These are phyloP conservation scores for Globisporangium yorkense DNA, from an alignment of 352 stramenopile species.

Conservation along the genomic window DNA sequence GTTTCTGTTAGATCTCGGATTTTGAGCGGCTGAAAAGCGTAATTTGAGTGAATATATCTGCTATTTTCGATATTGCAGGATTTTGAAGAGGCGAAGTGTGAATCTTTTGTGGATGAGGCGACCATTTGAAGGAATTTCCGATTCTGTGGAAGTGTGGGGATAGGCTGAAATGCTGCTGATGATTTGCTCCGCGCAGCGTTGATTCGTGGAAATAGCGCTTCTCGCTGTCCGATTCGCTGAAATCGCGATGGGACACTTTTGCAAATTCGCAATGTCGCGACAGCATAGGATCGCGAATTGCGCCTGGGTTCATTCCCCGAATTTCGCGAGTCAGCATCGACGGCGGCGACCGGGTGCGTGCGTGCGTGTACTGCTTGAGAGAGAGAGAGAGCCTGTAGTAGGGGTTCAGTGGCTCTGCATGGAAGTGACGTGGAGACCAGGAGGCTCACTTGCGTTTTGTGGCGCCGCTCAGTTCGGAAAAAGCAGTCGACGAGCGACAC, in stretches of 20 bases:
- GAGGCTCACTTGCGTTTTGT: background rate
- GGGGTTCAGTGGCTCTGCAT: no score
- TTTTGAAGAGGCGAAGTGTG: background rate
- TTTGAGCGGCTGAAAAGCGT: no score
- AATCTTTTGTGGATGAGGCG: conserved; percentile 1
- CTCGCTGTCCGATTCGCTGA: background rate
- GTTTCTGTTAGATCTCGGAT: background rate
- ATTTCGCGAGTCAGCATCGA: background rate
- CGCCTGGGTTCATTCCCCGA: background rate
- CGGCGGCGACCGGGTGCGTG: background rate
- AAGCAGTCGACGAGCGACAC: background rate
- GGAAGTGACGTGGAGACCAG: background rate
- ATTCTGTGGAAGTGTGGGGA: background rate
- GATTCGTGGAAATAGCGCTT: background rate
- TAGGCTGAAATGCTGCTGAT: background rate
- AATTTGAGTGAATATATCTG: background rate
- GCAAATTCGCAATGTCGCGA: no score
- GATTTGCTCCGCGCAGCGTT: background rate
- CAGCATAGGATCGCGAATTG: background rate
- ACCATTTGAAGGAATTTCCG: background rate
- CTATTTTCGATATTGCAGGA: background rate
- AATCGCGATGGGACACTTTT: background rate
- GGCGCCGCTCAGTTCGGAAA: conserved; percentile 1
- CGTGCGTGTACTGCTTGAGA: background rate
- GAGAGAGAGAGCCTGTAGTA: no score